phyloP scores from a whole-genome alignment of 1,139 yeast species.

The Tardiomyces digboiensis region DNA sequence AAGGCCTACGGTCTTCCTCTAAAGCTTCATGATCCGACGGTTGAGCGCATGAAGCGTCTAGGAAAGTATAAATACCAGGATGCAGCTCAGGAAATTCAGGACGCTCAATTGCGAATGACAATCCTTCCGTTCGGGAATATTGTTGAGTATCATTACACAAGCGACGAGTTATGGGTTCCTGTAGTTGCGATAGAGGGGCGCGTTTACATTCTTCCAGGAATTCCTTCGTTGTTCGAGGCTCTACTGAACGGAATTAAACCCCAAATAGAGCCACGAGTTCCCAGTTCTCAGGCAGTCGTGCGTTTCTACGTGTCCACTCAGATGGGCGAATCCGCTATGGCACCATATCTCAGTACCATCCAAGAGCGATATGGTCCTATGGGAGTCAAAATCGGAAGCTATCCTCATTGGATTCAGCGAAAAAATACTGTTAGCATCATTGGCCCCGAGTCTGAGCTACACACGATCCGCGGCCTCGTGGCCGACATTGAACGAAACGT shows the following conservation, averaged over 20 bases:
- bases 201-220: slow-evolving; percentile 72
- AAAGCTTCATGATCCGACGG: slow-evolving; percentile 46
- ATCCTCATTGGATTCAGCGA: slow-evolving; percentile 63
- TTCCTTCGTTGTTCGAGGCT: slow-evolving; percentile 59
- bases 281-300: slow-evolving; percentile 26
- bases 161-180: slow-evolving; percentile 72
- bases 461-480: slow-evolving; percentile 37
- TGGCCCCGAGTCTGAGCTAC: slow-evolving; percentile 38
- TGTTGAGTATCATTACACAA: slow-evolving; percentile 44
- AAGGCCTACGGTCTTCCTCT: slow-evolving; percentile 48
- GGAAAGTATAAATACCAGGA: slow-evolving; percentile 24
- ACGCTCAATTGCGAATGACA: slow-evolving; percentile 72
- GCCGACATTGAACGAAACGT: slow-evolving; percentile 36
- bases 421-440: slow-evolving; percentile 64
- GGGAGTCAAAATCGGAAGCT: slow-evolving; percentile 65
- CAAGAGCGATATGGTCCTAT: slow-evolving; percentile 40
- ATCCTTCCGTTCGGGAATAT: slow-evolving; percentile 47
- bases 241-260: slow-evolving; percentile 37
- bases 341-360: slow-evolving; percentile 46
- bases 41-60: slow-evolving; percentile 45
- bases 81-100: slow-evolving; percentile 31
- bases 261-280: slow-evolving; percentile 22
- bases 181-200: slow-evolving; percentile 53
- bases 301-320: slow-evolving; percentile 57
- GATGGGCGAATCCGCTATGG: slow-evolving; percentile 55